Evolutionary conservation across 208 protist genomes (phyloP).

Genomic region (Trichomonas gallinae): DNA sequence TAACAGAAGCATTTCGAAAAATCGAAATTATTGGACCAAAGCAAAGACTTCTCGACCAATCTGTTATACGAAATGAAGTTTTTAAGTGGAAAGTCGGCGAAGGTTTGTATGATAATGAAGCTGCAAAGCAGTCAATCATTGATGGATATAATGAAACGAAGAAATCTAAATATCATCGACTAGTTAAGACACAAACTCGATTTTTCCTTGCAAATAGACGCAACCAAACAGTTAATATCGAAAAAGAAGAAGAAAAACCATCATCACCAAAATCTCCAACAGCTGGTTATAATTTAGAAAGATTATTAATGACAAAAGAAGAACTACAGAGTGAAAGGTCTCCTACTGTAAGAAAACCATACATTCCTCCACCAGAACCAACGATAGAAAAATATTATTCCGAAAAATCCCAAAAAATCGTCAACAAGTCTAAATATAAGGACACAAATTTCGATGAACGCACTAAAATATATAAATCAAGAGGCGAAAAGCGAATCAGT

Average conservation of each 20-base stretch:
- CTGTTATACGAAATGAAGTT: background rate
- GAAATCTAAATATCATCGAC: background rate
- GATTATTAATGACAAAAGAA: background rate
- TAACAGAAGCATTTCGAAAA: background rate
- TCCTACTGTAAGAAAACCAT: background rate
- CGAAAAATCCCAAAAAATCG: background rate
- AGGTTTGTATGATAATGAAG: background rate
- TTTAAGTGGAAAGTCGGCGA: background rate
- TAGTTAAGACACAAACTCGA: background rate
- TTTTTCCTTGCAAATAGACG: background rate
- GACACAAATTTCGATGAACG: background rate
- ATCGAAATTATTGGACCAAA: background rate
- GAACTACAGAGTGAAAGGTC: background rate
- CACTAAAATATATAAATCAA: background rate
- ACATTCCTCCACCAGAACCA: background rate
- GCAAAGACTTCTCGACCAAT: background rate
- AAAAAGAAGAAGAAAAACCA: background rate
- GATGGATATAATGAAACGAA: background rate
- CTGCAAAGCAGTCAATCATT: background rate
- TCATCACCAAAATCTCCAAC: background rate
- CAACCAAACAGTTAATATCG: background rate
- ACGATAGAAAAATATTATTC: background rate
- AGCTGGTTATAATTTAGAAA: background rate
- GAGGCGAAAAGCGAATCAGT: background rate
- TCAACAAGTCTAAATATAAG: background rate